Evolutionary conservation across 331 rosid genomes (phyloP).

Genomic region (Arachis monticola): DNA sequence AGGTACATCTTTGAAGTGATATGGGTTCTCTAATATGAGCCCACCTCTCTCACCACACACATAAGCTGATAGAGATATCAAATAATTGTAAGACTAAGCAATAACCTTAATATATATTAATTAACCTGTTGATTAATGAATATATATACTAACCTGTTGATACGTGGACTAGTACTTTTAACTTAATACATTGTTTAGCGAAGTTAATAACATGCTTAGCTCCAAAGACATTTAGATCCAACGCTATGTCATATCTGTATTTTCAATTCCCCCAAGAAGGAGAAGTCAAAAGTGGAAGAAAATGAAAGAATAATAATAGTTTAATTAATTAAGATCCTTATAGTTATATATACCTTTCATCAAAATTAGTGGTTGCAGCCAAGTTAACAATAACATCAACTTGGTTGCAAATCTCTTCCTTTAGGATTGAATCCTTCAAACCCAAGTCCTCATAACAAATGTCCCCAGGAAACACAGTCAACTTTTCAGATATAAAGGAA

Average conservation of each 20-base stretch:
- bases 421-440: slow-evolving; percentile 50
- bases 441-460: slow-evolving; percentile 56
- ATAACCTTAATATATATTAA: too few species aligned
- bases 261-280: not conserved
- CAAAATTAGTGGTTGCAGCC: slow-evolving; percentile 81
- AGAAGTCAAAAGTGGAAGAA: not conserved
- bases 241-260: slow-evolving; percentile 37
- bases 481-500: slow-evolving; percentile 57
- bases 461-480: slow-evolving; percentile 69
- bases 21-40: slow-evolving; percentile 51
- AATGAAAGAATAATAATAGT: not conserved
- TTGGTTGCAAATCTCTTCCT: slow-evolving; percentile 50
- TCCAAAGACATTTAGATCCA: slow-evolving; percentile 46
- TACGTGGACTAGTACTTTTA: slow-evolving; percentile 52
- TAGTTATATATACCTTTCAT: slow-evolving; percentile 61
- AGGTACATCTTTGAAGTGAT: slow-evolving; percentile 49
- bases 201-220: slow-evolving; percentile 43
- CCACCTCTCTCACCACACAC: slow-evolving; percentile 52
- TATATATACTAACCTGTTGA: slow-evolving; percentile 54
- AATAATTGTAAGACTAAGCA: not conserved
- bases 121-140: too few species aligned
- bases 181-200: slow-evolving; percentile 34
- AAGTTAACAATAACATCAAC: slow-evolving; percentile 62
- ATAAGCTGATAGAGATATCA: slow-evolving; percentile 47
- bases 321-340: too few species aligned